Percentiles rank a stretch among this genome's conserved stretches.
Evolutionary conservation across 176 grass and related monocot species (phyloP).

Genomic region (Avena sativa): DNA sequence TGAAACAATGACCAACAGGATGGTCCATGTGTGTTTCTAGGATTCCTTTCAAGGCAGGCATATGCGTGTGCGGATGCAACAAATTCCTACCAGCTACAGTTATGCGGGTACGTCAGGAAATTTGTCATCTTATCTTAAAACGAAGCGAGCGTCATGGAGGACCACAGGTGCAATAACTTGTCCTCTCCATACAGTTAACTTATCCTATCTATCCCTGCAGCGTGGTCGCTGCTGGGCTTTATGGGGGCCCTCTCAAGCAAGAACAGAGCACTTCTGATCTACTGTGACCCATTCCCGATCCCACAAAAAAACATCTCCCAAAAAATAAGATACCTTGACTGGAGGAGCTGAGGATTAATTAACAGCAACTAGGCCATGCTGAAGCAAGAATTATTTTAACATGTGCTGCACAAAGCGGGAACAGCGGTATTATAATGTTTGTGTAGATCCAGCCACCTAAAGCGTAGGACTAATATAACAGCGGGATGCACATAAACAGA

Average conservation of each 20-base stretch:
- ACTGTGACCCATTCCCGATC: neutral
- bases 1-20: neutral
- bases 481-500: neutral
- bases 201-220: conserved; percentile 36
- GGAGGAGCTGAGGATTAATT: neutral
- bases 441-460: conserved; percentile 15
- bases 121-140: conserved; percentile 24
- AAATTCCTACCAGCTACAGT: conserved; percentile 43
- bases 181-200: conserved; percentile 18
- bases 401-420: conserved; percentile 36
- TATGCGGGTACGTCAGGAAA: conserved; percentile 29
- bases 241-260: conserved; percentile 11
- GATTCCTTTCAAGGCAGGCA: conserved; percentile 12
- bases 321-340: neutral
- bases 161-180: conserved; percentile 29
- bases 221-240: conserved; percentile 19
- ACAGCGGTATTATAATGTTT: conserved; percentile 42
- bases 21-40: conserved; percentile 34
- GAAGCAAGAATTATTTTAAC: conserved; percentile 38
- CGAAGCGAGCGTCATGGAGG: conserved; percentile 11
- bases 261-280: conserved; percentile 26
- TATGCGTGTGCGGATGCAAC: neutral
- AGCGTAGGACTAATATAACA: neutral
- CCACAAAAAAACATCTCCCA: conserved; percentile 40
- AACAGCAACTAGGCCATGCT: neutral